A percentile compares a stretch with the other conserved stretches of the same genome.
Conservation (phyloP, 345 rosid genomes). For the Triadica sebifera region DNA sequence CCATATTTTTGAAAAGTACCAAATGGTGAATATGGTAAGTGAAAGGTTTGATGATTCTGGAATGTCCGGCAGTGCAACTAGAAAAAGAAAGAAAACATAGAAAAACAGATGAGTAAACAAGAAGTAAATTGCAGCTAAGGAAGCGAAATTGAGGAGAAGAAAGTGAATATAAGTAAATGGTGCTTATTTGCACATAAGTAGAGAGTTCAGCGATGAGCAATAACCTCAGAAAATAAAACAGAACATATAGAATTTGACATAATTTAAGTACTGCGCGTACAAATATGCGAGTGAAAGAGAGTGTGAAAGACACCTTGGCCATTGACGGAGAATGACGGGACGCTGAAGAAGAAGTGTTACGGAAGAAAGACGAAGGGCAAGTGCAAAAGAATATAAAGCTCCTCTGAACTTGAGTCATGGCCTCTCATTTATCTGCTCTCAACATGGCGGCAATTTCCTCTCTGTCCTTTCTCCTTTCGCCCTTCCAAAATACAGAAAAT, state of each 20-base stretch:
- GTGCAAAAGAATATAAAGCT: constrained; percentile 20
- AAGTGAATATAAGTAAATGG: background rate
- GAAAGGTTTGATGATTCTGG: constrained; percentile 26
- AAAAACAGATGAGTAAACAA: background rate
- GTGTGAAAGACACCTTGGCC: constrained; percentile 48
- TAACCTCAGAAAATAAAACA: background rate
- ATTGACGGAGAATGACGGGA: constrained; percentile 37
- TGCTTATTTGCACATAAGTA: too few relatives aligned
- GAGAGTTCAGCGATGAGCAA: background rate
- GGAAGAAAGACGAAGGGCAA: constrained; percentile 17
- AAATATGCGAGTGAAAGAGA: background rate
- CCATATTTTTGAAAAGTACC: constrained; percentile 16
- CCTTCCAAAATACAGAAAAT: too few relatives aligned
- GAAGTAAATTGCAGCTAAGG: background rate
- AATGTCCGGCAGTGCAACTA: constrained; percentile 44
- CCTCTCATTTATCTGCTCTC: constrained; percentile 1
- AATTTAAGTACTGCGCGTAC: background rate
- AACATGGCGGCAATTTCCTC: too few relatives aligned
- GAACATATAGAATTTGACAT: background rate
- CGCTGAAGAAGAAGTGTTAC: constrained; percentile 24
- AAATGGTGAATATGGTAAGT: constrained; percentile 20
- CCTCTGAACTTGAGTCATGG: constrained; percentile 28
- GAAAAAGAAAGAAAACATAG: constrained; percentile 11
- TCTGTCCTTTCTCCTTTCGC: too few relatives aligned
- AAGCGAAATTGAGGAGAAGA: background rate